A percentile compares a stretch with the other conserved stretches of the same genome.
Evolutionary conservation across 768 basidiomycete species (phyloP).

Genomic region (Leccinum aurantiacum): DNA sequence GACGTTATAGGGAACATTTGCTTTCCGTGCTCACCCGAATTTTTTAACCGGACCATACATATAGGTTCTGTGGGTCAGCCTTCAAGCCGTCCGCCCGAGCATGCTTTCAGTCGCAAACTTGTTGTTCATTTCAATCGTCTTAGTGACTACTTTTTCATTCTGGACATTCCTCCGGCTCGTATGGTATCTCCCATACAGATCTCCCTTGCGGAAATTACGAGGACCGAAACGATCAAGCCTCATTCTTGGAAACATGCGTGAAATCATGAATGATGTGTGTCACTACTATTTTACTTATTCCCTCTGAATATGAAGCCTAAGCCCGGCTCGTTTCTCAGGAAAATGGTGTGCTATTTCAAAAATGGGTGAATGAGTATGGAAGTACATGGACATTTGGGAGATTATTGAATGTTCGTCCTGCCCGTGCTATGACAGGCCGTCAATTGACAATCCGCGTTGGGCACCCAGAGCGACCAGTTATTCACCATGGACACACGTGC

Average conservation of each 20-base stretch:
- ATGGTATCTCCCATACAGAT: constrained; percentile 34
- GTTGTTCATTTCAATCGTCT: constrained; percentile 3
- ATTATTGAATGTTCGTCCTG: constrained; percentile 42
- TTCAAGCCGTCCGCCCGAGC: background rate
- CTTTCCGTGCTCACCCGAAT: too few species aligned
- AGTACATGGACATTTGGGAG: constrained; percentile 43
- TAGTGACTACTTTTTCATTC: constrained; percentile 29
- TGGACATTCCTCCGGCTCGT: constrained; percentile 33
- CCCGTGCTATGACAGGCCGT: background rate
- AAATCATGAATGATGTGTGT: constrained; percentile 44
- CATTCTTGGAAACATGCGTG: constrained; percentile 49
- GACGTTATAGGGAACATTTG: too few species aligned
- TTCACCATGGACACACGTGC: constrained; percentile 63
- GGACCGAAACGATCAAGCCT: constrained; percentile 47
- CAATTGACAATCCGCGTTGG: background rate
- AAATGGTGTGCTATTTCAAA: constrained; percentile 36
- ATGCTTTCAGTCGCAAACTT: background rate
- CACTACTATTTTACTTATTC: background rate
- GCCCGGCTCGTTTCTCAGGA: constrained; percentile 17
- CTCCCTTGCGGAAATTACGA: constrained; percentile 48
- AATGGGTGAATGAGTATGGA: constrained; percentile 51
- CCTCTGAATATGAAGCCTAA: background rate
- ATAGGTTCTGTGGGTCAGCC: background rate
- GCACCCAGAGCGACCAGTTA: constrained; percentile 38
- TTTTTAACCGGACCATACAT: background rate